Conservation (phyloP, 306 rosid species). For the Quercus suber region DNA sequence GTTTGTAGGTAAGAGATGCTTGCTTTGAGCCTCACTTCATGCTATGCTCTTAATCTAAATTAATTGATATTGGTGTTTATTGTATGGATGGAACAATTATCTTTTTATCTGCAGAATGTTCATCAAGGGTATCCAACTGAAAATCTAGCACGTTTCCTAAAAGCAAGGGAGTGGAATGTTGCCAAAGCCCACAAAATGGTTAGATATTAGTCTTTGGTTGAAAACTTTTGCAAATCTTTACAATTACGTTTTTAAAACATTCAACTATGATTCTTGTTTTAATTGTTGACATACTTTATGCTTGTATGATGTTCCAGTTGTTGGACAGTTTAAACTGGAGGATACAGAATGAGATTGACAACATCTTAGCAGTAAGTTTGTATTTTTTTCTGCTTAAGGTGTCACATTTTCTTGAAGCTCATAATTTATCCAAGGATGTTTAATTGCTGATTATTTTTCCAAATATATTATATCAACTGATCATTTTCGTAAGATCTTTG, state of each 20-base stretch:
- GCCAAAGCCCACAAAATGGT: slow-evolving; percentile 90
- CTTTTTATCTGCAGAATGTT: slow-evolving; percentile 60
- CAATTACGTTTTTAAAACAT: neutral
- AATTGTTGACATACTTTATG: slow-evolving; percentile 16
- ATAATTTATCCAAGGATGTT: neutral
- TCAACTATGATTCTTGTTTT: slow-evolving; percentile 10
- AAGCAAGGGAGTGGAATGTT: slow-evolving; percentile 85
- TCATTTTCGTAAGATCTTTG: neutral
- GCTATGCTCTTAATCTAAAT: neutral
- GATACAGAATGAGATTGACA: slow-evolving; percentile 85
- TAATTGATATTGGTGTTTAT: neutral
- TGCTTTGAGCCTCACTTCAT: neutral
- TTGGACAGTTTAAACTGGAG: slow-evolving; percentile 88
- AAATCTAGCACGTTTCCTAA: slow-evolving; percentile 76
- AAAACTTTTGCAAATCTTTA: slow-evolving; percentile 9
- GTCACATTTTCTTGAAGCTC: slow-evolving; percentile 15
- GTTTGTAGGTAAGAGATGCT: neutral
- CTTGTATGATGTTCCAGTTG: slow-evolving; percentile 51
- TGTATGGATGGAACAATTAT: neutral
- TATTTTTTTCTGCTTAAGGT: neutral
- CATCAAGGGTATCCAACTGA: slow-evolving; percentile 74
- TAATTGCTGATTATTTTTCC: neutral
- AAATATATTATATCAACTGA: neutral
- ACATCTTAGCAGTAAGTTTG: slow-evolving; percentile 65
- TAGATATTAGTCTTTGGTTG: slow-evolving; percentile 24